phyloP scores from a whole-genome alignment of 1,284 basidiomycete species.

The Neolentinus lepideus region DNA sequence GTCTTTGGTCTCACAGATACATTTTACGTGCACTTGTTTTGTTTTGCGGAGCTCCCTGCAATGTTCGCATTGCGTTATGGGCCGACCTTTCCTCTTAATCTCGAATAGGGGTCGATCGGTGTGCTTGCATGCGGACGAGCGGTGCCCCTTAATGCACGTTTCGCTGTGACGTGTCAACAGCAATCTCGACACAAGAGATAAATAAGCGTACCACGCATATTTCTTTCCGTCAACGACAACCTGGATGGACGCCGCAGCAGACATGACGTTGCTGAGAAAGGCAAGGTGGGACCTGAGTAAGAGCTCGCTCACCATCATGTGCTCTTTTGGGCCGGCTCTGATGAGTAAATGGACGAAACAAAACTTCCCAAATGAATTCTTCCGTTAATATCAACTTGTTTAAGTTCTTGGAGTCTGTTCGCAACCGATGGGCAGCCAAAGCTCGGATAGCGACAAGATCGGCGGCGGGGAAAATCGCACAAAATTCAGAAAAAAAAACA shows the following conservation, averaged over 20 bases:
- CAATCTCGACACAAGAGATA: slow-evolving; percentile 1
- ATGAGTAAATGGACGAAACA: neutral
- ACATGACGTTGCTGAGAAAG: neutral
- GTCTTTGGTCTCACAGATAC: slow-evolving; percentile 42
- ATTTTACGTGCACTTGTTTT: slow-evolving; percentile 67
- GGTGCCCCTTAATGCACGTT: slow-evolving; percentile 80
- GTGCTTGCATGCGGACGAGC: slow-evolving; percentile 72
- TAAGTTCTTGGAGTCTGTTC: neutral
- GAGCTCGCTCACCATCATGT: slow-evolving; percentile 1
- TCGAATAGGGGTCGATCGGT: slow-evolving; percentile 73
- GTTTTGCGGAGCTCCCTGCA: slow-evolving; percentile 73
- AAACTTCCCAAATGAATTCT: neutral
- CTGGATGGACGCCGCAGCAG: slow-evolving; percentile 2
- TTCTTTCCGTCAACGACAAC: slow-evolving; percentile 10
- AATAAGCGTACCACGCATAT: slow-evolving; percentile 11
- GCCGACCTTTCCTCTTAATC: slow-evolving; percentile 78
- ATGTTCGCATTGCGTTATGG: slow-evolving; percentile 74
- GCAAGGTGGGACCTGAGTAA: neutral
- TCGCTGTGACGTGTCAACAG: slow-evolving; percentile 35
- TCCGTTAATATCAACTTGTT: neutral
- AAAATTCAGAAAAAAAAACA: slow-evolving; percentile 15
- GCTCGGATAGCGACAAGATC: neutral
- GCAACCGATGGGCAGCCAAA: neutral
- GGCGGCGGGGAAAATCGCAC: slow-evolving; percentile 15
- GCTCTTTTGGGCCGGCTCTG: neutral